phyloP scores from a whole-genome alignment of 805 yeast genomes.

The Yamadazyma kitorensis region DNA sequence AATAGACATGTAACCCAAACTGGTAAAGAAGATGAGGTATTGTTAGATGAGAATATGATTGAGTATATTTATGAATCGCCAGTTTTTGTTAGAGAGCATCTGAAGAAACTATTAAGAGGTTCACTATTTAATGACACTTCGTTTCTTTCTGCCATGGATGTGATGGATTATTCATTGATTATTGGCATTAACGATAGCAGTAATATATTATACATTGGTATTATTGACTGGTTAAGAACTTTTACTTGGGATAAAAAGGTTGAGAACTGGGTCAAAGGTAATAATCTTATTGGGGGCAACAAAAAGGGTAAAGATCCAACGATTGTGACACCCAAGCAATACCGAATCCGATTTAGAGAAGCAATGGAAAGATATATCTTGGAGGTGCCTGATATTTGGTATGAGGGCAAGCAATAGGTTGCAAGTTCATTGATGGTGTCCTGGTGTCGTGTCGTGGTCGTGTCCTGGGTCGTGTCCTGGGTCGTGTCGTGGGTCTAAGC shows the following conservation, averaged over 20 bases:
- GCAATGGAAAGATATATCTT: slow-evolving; percentile 96
- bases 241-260: slow-evolving; percentile 98
- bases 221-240: slow-evolving; percentile 89
- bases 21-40: slow-evolving; percentile 90
- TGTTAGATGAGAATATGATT: slow-evolving; percentile 96
- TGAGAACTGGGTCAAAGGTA: slow-evolving; percentile 98
- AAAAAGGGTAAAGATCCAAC: slow-evolving; percentile 95
- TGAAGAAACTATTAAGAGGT: slow-evolving; percentile 79
- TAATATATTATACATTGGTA: slow-evolving; percentile 80
- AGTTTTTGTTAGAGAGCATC: slow-evolving; percentile 87
- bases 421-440: slow-evolving; percentile 2
- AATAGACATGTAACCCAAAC: slow-evolving; percentile 96
- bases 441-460: not conserved
- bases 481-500: no score
- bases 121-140: slow-evolving; percentile 94
- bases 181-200: slow-evolving; percentile 78
- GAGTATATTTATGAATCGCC: slow-evolving; percentile 97
- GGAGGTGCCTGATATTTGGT: slow-evolving; percentile 85
- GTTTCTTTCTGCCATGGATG: slow-evolving; percentile 93
- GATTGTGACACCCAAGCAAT: slow-evolving; percentile 94
- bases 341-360: slow-evolving; percentile 88
- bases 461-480: not conserved
- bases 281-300: slow-evolving; percentile 69
- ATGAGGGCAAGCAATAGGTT: slow-evolving; percentile 26
- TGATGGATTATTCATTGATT: slow-evolving; percentile 96